Conservation (phyloP, 2,329 filamentous ascomycete species). For the Penicillium freii region DNA sequence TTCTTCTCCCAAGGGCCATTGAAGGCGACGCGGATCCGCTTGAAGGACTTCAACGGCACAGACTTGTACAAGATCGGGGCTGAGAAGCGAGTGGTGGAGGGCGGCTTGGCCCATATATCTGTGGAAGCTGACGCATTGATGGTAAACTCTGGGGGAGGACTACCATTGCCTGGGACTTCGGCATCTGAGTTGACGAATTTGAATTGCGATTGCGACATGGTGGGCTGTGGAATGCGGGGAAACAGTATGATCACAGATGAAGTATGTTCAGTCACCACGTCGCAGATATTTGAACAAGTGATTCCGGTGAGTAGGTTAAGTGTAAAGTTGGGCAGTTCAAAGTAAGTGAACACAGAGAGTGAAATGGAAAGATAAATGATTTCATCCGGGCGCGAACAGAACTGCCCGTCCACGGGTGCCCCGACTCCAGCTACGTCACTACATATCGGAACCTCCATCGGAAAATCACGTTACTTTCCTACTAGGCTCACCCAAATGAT, state of each 20-base stretch:
- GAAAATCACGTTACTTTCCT: background rate
- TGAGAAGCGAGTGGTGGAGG: slow-evolving; percentile 63
- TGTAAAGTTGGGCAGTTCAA: background rate
- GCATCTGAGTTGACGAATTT: slow-evolving; percentile 35
- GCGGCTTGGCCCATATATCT: slow-evolving; percentile 76
- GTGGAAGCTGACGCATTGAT: slow-evolving; percentile 60
- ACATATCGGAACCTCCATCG: background rate
- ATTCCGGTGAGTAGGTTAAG: too few relatives aligned
- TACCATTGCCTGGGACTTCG: slow-evolving; percentile 29
- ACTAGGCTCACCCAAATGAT: background rate
- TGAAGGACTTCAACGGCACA: slow-evolving; percentile 57
- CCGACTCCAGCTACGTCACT: slow-evolving; percentile 6
- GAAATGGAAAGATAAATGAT: background rate
- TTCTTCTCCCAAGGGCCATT: slow-evolving; percentile 57
- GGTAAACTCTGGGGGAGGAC: slow-evolving; percentile 45
- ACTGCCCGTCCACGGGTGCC: background rate
- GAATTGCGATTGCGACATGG: slow-evolving; percentile 34
- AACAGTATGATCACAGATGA: background rate
- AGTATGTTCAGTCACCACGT: slow-evolving; percentile 1
- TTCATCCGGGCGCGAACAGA: background rate
- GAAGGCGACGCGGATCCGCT: slow-evolving; percentile 62
- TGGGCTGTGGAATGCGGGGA: slow-evolving; percentile 9
- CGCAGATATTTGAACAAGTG: background rate
- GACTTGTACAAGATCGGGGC: slow-evolving; percentile 48
- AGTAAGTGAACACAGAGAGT: background rate